Evolutionary conservation across 139 green algal genomes (phyloP), one percentile per base, ranked within the genome.

Genomic region (Chlamydomonas sp.): DNA sequence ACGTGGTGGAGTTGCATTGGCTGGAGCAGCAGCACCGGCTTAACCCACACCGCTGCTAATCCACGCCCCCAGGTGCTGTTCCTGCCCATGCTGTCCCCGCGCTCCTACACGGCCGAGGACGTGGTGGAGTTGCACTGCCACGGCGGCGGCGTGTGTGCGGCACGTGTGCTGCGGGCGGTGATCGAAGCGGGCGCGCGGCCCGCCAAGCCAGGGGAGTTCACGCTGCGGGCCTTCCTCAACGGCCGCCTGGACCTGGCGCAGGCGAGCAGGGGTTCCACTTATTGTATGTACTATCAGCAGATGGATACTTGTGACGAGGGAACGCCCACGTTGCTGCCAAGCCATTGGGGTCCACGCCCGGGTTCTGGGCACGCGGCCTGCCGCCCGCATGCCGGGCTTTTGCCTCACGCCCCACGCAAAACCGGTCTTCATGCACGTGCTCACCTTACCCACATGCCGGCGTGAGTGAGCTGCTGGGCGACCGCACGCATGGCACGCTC

Each of bases 1-100:
- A 99, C 86, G 98, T 99, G 17, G 88, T 99, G 0, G 98, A 99
- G 92, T 77, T 99, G 5, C 98, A 99, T 85, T 95, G 90, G 98
- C 12, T 72, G 7, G 7, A 15, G 7, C 63, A 6, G 7, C 63
- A 6, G 63, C 63, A 68, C 63, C 63, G 7, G 7, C 63, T 9
- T 15, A 68, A 6, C 63, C 63, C 63, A 68, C 63, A 68, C 63
- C n/a, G n/a, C n/a, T n/a, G n/a, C n/a, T 99, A 10, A 85, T 99
- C 12, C 16, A 1, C 16, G 18, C 49, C 5, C 73, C 1, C 87
- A 95, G 91, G 89, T 94, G 75, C 90, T 99, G 73, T 16, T 95
- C 79, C 79, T 99, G 49, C 88, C 90, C 18, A 98, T 99, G 95
- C 93, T 95, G 63, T 91, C 84, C 0, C 97, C 96, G 0, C 92